Base-by-base conservation (phyloP, 2,329 filamentous ascomycete species). In the Aspergillus udagawae region DNA sequence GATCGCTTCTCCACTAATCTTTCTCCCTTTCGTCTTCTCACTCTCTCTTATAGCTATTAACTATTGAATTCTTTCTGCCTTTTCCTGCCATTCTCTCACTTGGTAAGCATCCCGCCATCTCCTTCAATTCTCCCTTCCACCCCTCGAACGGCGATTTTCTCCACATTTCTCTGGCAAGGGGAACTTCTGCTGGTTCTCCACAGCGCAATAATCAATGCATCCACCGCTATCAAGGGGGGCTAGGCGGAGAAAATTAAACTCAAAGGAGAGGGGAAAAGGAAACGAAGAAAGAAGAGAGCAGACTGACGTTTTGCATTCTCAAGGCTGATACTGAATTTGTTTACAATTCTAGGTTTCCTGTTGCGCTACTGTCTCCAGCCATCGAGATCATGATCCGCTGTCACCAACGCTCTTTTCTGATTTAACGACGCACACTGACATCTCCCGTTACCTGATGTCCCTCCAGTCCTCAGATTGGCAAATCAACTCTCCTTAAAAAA, bases 121-220 rank as follows among this genome's bases (percentile, higher is more conserved):
- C 21, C 27, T 50, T 27, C 25, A 23, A n/a, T 27, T 21, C 49
- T 21, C n/a, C 21, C 41, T 21, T 7, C 10, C 21, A n/a, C 21
- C 41, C n/a, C 21, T 44, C n/a, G 49, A 21, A 29, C 23, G 17
- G 29, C 21, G 6, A 44, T 52, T 38, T 52, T 38, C 51, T 44
- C 51, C 23, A 35, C 25, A 38, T 27, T 29, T 35, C 41, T 20
- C 41, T 44, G 41, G 14, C 27, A 60, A 53, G 41, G 65, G 66
- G 55, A 66, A 61, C 41, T 21, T 2, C n/a, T 44, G 20, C 21
- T 47, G 21, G 10, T 47, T 23, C 44, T 47, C 44, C 44, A 47
- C 44, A 47, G 44, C 23, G 12, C 21, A 25, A 25, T 47, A 47
- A 8, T 47, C n/a, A 27, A 47, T 45, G 42, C 42, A 45, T 45